These are phyloP conservation scores for Drechslerella dactyloides DNA, from an alignment of 2,329 filamentous ascomycete genomes.

Conservation along the genomic window DNA sequence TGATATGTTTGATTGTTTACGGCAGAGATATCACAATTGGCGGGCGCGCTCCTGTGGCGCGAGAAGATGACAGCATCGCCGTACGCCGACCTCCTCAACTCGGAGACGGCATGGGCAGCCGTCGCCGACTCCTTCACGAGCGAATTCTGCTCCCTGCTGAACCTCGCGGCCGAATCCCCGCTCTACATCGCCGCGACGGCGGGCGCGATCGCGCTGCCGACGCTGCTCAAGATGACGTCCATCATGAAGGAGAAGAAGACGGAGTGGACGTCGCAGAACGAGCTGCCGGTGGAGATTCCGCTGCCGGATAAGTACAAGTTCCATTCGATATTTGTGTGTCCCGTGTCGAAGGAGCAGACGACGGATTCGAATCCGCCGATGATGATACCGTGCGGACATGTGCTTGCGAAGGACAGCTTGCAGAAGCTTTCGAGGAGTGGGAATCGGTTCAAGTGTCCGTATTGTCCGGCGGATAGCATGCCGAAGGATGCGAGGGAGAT, in stretches of 20 bases:
- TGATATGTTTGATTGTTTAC: neutral
- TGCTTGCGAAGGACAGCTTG: constrained; percentile 84
- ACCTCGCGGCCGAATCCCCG: constrained; percentile 87
- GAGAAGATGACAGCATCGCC: constrained; percentile 77
- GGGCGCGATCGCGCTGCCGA: constrained; percentile 87
- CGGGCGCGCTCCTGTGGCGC: constrained; percentile 78
- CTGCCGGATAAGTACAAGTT: constrained; percentile 73
- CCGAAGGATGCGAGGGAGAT: constrained; percentile 77
- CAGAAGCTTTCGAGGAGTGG: constrained; percentile 77
- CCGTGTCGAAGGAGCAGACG: constrained; percentile 93
- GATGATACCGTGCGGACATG: constrained; percentile 95
- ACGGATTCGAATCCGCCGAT: constrained; percentile 93
- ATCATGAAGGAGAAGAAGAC: constrained; percentile 89
- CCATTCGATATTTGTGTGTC: constrained; percentile 97
- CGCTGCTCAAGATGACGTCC: constrained; percentile 82
- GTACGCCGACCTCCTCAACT: constrained; percentile 72
- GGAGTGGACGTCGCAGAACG: constrained; percentile 91
- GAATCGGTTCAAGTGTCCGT: constrained; percentile 83
- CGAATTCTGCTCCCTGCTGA: constrained; percentile 91
- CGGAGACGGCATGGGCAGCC: constrained; percentile 77
- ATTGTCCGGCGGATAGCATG: constrained; percentile 74
- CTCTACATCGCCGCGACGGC: constrained; percentile 92
- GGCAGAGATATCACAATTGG: constrained; percentile 77
- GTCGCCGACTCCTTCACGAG: constrained; percentile 85
- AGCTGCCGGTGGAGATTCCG: constrained; percentile 79